phyloP scores from a whole-genome alignment of 2,329 filamentous ascomycete genomes.

The Aspergillus brasiliensis region DNA sequence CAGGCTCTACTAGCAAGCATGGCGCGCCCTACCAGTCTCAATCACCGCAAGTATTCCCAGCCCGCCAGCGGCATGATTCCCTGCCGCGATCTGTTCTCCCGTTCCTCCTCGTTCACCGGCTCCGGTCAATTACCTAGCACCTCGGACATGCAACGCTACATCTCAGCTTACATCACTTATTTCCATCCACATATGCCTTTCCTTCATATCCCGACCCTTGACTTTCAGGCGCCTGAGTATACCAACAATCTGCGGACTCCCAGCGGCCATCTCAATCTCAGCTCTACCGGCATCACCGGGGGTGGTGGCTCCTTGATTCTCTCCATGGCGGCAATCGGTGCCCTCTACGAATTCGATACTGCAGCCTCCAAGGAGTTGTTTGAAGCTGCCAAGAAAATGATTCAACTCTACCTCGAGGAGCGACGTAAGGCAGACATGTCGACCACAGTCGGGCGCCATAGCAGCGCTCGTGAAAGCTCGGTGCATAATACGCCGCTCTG shows the following conservation, averaged over 20 bases:
- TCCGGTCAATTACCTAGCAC: conserved; percentile 71
- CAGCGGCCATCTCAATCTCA: conserved; percentile 54
- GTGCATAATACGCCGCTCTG: conserved; percentile 81
- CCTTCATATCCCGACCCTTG: conserved; percentile 85
- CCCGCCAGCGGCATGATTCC: conserved; percentile 55
- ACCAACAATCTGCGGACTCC: conserved; percentile 62
- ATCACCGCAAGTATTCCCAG: conserved; percentile 62
- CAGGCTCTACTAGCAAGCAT: conserved; percentile 64
- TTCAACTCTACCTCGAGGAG: conserved; percentile 89
- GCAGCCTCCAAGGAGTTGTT: conserved; percentile 81
- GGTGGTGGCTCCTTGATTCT: conserved; percentile 85
- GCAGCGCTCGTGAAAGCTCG: conserved; percentile 59
- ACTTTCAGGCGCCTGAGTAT: conserved; percentile 77
- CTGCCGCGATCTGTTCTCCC: conserved; percentile 39
- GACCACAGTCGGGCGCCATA: conserved; percentile 57
- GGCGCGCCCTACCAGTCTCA: conserved; percentile 60
- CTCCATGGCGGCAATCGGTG: conserved; percentile 84
- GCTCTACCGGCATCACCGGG: conserved; percentile 61
- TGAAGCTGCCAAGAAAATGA: conserved; percentile 92
- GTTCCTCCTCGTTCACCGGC: conserved; percentile 39
- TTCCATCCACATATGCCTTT: conserved; percentile 97
- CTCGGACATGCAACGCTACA: conserved; percentile 83
- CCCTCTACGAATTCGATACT: conserved; percentile 84
- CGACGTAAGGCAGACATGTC: conserved; percentile 81
- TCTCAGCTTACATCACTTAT: conserved; percentile 84